These are phyloP conservation scores for Moniliophthora roreri DNA, from an alignment of 1,284 basidiomycete species.

Conservation along the genomic window DNA sequence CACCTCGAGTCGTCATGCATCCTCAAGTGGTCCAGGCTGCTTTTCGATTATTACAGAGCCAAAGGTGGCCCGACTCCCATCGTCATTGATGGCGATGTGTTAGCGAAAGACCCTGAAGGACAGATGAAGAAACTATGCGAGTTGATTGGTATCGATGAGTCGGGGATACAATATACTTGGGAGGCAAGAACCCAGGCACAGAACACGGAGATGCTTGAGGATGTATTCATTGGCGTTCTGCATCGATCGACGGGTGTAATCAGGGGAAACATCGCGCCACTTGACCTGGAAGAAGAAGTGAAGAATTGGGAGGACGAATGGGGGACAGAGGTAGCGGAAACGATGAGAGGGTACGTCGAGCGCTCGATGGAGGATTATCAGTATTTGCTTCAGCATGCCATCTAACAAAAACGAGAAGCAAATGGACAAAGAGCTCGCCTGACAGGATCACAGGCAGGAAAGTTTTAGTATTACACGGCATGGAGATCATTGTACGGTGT, in stretches of 20 bases:
- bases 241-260: slow-evolving; percentile 4
- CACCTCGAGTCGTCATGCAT: background rate
- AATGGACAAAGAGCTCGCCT: background rate
- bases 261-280: background rate
- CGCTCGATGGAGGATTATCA: slow-evolving; percentile 10
- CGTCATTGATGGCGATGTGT: slow-evolving; percentile 10
- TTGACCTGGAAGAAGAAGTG: slow-evolving; percentile 3
- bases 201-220: background rate
- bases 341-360: slow-evolving; percentile 5
- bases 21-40: slow-evolving; percentile 7
- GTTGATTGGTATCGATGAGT: slow-evolving; percentile 6
- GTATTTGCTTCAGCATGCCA: slow-evolving; percentile 2
- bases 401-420: background rate
- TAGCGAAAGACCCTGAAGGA: slow-evolving; percentile 5
- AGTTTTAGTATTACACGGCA: too few relatives aligned
- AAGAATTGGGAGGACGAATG: slow-evolving; percentile 13
- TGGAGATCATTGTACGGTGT: too few relatives aligned
- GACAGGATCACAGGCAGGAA: background rate
- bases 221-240: slow-evolving; percentile 4
- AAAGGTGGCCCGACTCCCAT: background rate
- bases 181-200: background rate
- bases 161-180: slow-evolving; percentile 10
- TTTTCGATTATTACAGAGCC: slow-evolving; percentile 5
- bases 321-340: slow-evolving; percentile 5
- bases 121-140: slow-evolving; percentile 11